phyloP scores from a whole-genome alignment of 192 early-diverging fungal genomes.

The Linnemannia zychae region DNA sequence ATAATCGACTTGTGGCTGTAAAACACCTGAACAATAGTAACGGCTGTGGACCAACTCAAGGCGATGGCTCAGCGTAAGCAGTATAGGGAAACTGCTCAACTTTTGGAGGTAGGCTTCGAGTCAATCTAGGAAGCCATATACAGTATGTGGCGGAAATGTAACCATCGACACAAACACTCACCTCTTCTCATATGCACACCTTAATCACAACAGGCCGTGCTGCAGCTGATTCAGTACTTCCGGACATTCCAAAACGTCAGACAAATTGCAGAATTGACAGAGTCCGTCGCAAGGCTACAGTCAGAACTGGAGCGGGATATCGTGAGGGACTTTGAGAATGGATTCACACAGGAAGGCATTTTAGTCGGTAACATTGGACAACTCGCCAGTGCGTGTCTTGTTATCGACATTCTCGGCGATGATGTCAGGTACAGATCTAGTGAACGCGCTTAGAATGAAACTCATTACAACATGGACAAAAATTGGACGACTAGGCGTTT shows the following conservation, averaged over 20 bases:
- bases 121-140: no score
- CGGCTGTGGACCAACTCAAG: slow-evolving; percentile 81
- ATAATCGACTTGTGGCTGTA: not conserved
- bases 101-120: slow-evolving; percentile 85
- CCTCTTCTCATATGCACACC: not conserved
- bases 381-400: slow-evolving; percentile 84
- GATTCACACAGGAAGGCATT: slow-evolving; percentile 75
- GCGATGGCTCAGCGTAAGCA: slow-evolving; percentile 72
- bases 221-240: slow-evolving; percentile 84
- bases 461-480: slow-evolving; percentile 18
- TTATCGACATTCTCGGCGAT: slow-evolving; percentile 76
- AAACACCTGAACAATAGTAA: slow-evolving; percentile 58
- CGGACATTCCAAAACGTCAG: slow-evolving; percentile 78
- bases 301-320: slow-evolving; percentile 64
- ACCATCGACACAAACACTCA: not conserved
- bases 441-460: not conserved
- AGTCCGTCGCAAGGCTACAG: slow-evolving; percentile 64
- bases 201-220: slow-evolving; percentile 66
- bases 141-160: not conserved
- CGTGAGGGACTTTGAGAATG: slow-evolving; percentile 76
- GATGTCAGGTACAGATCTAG: slow-evolving; percentile 66
- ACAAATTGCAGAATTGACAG: slow-evolving; percentile 79
- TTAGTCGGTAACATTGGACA: slow-evolving; percentile 62
- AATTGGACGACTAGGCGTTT: slow-evolving; percentile 12
- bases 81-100: slow-evolving; percentile 84